Conservation (phyloP, 2,329 filamentous ascomycete species). For the Drechslerella stenobrocha region DNA sequence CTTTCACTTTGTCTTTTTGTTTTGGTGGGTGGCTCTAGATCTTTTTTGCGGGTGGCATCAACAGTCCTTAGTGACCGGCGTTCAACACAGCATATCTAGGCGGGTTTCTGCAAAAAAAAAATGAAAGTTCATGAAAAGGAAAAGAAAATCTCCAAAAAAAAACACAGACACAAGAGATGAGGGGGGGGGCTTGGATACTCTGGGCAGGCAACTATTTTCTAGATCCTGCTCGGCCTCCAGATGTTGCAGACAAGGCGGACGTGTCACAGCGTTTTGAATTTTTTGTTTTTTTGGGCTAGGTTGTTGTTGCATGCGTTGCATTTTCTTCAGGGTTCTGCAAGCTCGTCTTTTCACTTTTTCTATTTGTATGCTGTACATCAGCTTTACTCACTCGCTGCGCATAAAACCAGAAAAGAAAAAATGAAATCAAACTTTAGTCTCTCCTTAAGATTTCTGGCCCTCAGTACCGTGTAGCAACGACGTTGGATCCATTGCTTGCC, state of each 20-base stretch:
- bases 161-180: background rate
- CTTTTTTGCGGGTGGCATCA: no score
- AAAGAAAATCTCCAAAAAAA: slow-evolving; percentile 7
- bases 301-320: slow-evolving; percentile 16
- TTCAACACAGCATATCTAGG: no score
- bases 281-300: background rate
- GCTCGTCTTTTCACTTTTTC: background rate
- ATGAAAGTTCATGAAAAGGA: slow-evolving; percentile 5
- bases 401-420: background rate
- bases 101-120: no score
- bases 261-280: slow-evolving; percentile 6
- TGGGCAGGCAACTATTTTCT: background rate
- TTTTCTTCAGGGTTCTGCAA: slow-evolving; percentile 8
- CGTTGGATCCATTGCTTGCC: background rate
- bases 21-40: no score
- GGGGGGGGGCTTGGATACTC: background rate
- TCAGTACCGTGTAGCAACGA: background rate
- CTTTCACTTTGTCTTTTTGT: background rate
- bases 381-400: background rate
- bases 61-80: background rate
- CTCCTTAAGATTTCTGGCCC: no score
- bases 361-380: background rate
- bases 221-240: background rate
- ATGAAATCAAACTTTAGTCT: background rate
- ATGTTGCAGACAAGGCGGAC: slow-evolving; percentile 1